phyloP scores from a whole-genome alignment of 169 alveolate species.

The Plasmodium cynomolgi region DNA sequence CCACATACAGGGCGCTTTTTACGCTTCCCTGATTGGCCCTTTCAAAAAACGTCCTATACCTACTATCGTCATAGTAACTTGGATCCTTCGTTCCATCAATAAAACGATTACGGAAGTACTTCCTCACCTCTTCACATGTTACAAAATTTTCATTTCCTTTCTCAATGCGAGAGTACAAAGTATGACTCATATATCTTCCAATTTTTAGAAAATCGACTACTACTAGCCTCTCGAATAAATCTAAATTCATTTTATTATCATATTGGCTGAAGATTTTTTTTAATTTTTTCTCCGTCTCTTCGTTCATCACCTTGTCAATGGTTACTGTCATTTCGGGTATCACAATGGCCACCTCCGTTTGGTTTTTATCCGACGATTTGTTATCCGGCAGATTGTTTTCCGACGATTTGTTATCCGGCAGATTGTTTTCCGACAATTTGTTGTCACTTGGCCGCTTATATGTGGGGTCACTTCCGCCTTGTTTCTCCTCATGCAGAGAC shows the following conservation, averaged over 20 bases:
- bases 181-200: constrained; percentile 76
- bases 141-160: constrained; percentile 22
- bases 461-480: neutral
- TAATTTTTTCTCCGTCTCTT: constrained; percentile 42
- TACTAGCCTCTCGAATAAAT: constrained; percentile 24
- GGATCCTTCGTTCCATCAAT: constrained; percentile 73
- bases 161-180: constrained; percentile 32
- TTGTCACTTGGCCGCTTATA: neutral
- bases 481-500: neutral
- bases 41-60: constrained; percentile 23
- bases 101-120: constrained; percentile 43
- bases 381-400: neutral
- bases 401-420: neutral
- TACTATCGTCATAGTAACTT: constrained; percentile 54
- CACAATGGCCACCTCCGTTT: neutral
- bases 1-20: neutral
- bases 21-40: neutral
- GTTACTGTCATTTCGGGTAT: constrained; percentile 44
- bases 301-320: constrained; percentile 17
- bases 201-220: constrained; percentile 66
- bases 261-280: constrained; percentile 31
- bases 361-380: neutral
- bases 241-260: constrained; percentile 64
- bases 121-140: constrained; percentile 38
- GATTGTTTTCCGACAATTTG: neutral